phyloP scores from a whole-genome alignment of 257 asterid genomes.

The Fraxinus cuspidata region DNA sequence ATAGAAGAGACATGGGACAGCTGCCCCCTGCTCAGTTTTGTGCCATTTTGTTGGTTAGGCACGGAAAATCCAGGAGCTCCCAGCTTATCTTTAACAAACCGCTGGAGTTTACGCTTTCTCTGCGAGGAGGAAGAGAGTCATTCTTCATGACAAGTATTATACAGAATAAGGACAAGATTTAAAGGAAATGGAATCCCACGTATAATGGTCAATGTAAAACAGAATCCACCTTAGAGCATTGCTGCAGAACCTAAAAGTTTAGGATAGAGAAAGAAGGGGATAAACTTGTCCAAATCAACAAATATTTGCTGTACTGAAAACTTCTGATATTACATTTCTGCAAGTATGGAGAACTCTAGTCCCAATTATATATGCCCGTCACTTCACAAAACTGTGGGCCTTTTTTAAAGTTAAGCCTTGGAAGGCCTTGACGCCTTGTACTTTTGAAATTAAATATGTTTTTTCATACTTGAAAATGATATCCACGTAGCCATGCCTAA shows the following conservation, averaged over 20 bases:
- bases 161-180: neutral
- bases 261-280: neutral
- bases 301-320: neutral
- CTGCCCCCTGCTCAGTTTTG: slow-evolving; percentile 42
- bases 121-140: slow-evolving; percentile 31
- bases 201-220: neutral
- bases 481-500: neutral
- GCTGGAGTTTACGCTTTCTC: slow-evolving; percentile 77
- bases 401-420: neutral
- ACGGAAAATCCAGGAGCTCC: slow-evolving; percentile 38
- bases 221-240: neutral
- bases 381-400: neutral
- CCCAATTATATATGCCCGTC: neutral
- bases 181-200: neutral
- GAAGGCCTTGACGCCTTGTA: neutral
- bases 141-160: neutral
- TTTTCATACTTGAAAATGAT: neutral
- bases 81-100: slow-evolving; percentile 48
- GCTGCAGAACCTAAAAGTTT: neutral
- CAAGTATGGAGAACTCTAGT: neutral
- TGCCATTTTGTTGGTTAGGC: slow-evolving; percentile 37
- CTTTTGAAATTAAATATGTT: neutral
- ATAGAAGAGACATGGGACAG: slow-evolving; percentile 50
- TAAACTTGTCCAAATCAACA: neutral
- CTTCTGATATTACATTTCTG: neutral